Conservation (phyloP, 768 basidiomycete species). For the Lentinula raphanica region DNA sequence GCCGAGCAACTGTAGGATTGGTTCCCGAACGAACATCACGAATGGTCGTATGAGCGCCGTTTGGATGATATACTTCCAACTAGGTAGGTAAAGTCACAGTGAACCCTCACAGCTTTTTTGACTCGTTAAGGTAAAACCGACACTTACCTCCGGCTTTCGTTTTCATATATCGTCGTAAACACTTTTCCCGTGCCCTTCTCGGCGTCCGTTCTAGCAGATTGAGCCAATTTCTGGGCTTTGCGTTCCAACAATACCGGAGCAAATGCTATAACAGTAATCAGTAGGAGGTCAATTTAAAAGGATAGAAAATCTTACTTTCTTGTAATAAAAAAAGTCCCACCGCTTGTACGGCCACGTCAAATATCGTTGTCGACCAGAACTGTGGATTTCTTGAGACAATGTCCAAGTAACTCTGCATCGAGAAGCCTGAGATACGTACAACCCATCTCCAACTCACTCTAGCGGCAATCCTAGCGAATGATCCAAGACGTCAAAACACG, state of each 20-base stretch:
- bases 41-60: constrained; percentile 66
- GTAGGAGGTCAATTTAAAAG: constrained; percentile 18
- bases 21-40: constrained; percentile 50
- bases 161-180: constrained; percentile 47
- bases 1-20: constrained; percentile 64
- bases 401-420: no score
- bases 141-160: not conserved
- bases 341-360: constrained; percentile 48
- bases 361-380: constrained; percentile 67
- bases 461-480: constrained; percentile 43
- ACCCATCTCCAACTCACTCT: constrained; percentile 71
- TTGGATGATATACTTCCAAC: constrained; percentile 47
- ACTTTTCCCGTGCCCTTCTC: constrained; percentile 35
- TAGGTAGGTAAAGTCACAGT: constrained; percentile 17
- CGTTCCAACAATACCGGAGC: constrained; percentile 40
- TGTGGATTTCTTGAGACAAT: constrained; percentile 16
- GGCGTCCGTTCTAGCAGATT: constrained; percentile 29
- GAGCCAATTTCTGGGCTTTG: constrained; percentile 45
- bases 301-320: constrained; percentile 44
- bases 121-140: not conserved
- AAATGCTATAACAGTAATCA: constrained; percentile 31
- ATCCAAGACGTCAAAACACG: not conserved
- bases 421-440: constrained; percentile 28
- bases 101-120: not conserved
- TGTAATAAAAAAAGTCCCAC: constrained; percentile 51